phyloP scores from a whole-genome alignment of 768 basidiomycete genomes.

The Podaxis pistillaris region DNA sequence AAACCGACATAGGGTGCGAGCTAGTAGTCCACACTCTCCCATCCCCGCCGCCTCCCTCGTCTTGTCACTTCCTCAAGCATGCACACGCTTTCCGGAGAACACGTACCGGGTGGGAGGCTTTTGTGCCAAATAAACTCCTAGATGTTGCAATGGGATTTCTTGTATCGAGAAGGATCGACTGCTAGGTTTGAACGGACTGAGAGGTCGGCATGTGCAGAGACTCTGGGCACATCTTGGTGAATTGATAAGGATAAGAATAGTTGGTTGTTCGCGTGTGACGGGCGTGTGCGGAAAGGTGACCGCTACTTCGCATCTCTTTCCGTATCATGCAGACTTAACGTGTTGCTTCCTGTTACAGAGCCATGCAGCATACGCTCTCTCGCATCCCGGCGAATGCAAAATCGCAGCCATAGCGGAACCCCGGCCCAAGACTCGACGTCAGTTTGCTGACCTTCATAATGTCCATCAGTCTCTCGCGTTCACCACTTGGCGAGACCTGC shows the following conservation, averaged over 20 bases:
- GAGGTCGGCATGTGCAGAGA: slow-evolving; percentile 40
- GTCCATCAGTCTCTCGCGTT: slow-evolving; percentile 74
- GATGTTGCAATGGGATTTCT: slow-evolving; percentile 55
- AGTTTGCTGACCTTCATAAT: slow-evolving; percentile 54
- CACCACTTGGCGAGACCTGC: slow-evolving; percentile 66
- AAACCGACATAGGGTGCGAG: no score
- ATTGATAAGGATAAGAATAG: slow-evolving; percentile 23
- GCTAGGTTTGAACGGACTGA: slow-evolving; percentile 41
- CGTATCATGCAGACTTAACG: background rate
- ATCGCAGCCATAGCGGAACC: slow-evolving; percentile 87
- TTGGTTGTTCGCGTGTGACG: slow-evolving; percentile 17
- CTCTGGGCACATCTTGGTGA: slow-evolving; percentile 24
- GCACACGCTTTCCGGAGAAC: slow-evolving; percentile 27
- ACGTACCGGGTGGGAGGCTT: slow-evolving; percentile 47
- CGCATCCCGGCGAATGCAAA: slow-evolving; percentile 61
- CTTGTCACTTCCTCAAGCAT: slow-evolving; percentile 9
- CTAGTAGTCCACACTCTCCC: no score
- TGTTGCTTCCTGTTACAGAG: slow-evolving; percentile 33
- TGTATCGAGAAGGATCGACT: slow-evolving; percentile 61
- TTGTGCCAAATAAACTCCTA: slow-evolving; percentile 55
- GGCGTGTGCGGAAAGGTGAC: slow-evolving; percentile 60
- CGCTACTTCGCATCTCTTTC: background rate
- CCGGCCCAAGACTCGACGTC: slow-evolving; percentile 57
- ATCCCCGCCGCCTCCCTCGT: no score
- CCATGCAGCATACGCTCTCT: slow-evolving; percentile 63